These are phyloP conservation scores for Aureobasidium pullulans DNA, from an alignment of 2,329 filamentous ascomycete species.

Conservation along the genomic window DNA sequence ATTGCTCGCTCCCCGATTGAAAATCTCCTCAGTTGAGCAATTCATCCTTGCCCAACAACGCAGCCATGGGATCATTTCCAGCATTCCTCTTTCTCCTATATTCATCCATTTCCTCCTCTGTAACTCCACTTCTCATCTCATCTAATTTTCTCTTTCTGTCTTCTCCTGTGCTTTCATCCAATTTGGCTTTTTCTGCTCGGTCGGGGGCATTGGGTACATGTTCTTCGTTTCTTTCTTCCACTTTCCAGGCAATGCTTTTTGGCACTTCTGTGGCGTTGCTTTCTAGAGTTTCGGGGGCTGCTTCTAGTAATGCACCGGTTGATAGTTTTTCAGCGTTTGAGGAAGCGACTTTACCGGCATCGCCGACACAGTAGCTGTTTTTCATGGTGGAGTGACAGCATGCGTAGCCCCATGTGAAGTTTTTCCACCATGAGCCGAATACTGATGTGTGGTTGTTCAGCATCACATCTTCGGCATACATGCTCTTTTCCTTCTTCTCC, in stretches of 20 bases:
- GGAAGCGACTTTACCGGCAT: conserved; percentile 74
- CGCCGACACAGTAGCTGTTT: conserved; percentile 96
- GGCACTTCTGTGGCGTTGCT: conserved; percentile 24
- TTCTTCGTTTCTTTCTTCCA: conserved; percentile 33
- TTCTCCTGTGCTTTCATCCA: conserved; percentile 26
- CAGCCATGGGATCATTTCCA: conserved; percentile 81
- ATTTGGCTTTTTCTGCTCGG: conserved; percentile 32
- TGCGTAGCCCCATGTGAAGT: conserved; percentile 91
- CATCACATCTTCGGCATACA: conserved; percentile 81
- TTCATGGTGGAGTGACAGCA: conserved; percentile 92
- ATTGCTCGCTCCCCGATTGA: no score
- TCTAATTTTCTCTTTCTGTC: conserved; percentile 66
- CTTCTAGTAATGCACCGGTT: conserved; percentile 37
- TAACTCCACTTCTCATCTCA: conserved; percentile 70
- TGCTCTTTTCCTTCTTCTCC: conserved; percentile 70
- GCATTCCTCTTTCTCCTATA: conserved; percentile 70
- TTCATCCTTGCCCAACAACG: conserved; percentile 67
- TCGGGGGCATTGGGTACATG: conserved; percentile 39
- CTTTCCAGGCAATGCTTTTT: conserved; percentile 34
- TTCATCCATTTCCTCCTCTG: conserved; percentile 78
- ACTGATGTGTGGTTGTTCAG: conserved; percentile 87
- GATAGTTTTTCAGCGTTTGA: conserved; percentile 63
- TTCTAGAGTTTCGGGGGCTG: conserved; percentile 16
- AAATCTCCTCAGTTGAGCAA: conserved; percentile 37
- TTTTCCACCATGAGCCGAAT: conserved; percentile 96